A percentile compares a stretch with the other conserved stretches of the same genome.
Evolutionary conservation across 805 yeast genomes (phyloP).

Genomic region (Alloascoidea africana): DNA sequence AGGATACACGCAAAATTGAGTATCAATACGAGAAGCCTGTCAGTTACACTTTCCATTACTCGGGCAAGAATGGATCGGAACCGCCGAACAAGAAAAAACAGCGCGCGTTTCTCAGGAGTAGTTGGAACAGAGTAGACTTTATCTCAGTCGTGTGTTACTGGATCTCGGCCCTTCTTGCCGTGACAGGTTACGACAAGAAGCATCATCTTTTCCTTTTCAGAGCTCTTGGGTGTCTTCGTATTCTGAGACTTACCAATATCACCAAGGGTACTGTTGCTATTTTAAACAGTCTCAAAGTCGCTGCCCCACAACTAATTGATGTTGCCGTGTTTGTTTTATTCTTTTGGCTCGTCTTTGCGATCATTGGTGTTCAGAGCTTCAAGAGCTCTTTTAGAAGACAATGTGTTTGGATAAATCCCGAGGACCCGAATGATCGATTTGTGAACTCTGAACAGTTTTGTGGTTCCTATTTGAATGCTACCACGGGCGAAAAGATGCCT

Average conservation of each 20-base stretch:
- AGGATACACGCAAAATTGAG: not conserved
- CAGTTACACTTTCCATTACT: not conserved
- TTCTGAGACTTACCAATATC: constrained; percentile 42
- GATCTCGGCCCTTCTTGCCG: constrained; percentile 42
- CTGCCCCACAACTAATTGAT: constrained; percentile 47
- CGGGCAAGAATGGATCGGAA: constrained; percentile 1
- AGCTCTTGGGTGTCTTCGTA: constrained; percentile 23
- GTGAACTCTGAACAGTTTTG: constrained; percentile 41
- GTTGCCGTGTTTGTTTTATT: constrained; percentile 47
- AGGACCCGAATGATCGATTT: constrained; percentile 37
- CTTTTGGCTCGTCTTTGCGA: constrained; percentile 60
- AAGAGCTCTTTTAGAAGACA: constrained; percentile 55
- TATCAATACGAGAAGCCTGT: not conserved
- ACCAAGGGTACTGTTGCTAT: constrained; percentile 54
- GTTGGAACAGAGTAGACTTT: constrained; percentile 62
- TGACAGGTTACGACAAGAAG: constrained; percentile 33
- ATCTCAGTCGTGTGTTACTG: constrained; percentile 49
- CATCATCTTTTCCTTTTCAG: not conserved
- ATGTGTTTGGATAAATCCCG: constrained; percentile 65
- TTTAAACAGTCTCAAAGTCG: constrained; percentile 40
- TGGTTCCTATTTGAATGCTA: constrained; percentile 38
- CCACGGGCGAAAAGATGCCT: constrained; percentile 25
- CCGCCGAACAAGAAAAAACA: not conserved
- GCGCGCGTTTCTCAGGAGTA: constrained; percentile 49
- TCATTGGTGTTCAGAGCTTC: constrained; percentile 67